Conservation (phyloP, 495 filamentous ascomycete genomes). For the Letharia lupina region DNA sequence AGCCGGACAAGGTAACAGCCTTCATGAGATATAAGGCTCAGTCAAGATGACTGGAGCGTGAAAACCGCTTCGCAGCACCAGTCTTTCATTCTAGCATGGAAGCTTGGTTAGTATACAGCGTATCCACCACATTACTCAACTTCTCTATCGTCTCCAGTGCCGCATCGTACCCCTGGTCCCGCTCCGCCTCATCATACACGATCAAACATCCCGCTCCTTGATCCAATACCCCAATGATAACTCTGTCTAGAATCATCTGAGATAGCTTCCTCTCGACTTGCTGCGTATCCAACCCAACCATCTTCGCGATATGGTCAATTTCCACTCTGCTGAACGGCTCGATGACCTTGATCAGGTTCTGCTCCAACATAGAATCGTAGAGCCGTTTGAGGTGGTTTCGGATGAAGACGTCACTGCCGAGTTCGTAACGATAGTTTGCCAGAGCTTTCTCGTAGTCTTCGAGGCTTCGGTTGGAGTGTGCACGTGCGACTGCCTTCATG, state of each 20-base stretch:
- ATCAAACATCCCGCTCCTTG: conserved; percentile 96
- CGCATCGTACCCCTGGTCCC: conserved; percentile 89
- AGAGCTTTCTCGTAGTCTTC: conserved; percentile 95
- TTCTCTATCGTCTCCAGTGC: conserved; percentile 94
- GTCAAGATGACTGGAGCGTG: not conserved
- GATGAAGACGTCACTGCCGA: conserved; percentile 89
- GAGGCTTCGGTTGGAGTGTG: conserved; percentile 85
- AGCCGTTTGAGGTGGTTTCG: conserved; percentile 86
- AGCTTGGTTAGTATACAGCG: conserved; percentile 94
- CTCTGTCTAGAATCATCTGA: conserved; percentile 99
- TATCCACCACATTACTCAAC: conserved; percentile 94
- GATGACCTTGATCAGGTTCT: conserved; percentile 98
- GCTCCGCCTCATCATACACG: conserved; percentile 88
- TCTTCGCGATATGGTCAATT: conserved; percentile 92
- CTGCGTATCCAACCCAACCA: conserved; percentile 90
- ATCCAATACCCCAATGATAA: conserved; percentile 94
- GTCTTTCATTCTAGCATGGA: conserved; percentile 72
- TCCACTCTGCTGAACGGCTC: conserved; percentile 96
- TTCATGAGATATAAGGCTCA: not conserved
- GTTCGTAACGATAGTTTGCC: conserved; percentile 77
- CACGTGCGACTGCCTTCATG: conserved; percentile 96
- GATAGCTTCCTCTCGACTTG: conserved; percentile 96
- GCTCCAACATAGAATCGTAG: conserved; percentile 97
- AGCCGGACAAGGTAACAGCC: not conserved
- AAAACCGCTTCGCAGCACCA: not conserved